These are phyloP conservation scores for Ceratocystiopsis sp. DNA, from an alignment of 2,329 filamentous ascomycete species.

Conservation along the genomic window DNA sequence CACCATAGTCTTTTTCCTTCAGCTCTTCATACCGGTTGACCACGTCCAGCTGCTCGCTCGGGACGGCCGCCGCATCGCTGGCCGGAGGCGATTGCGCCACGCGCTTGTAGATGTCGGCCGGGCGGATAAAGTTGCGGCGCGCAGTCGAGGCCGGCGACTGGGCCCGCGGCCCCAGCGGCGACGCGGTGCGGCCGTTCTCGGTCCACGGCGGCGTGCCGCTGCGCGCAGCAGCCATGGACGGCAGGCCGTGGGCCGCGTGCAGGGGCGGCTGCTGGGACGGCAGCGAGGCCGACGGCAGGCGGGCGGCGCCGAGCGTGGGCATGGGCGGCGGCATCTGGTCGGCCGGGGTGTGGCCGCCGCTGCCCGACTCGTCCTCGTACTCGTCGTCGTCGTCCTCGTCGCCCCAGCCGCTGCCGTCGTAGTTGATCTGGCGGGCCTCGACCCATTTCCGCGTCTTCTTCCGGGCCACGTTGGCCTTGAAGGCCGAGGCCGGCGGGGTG, in stretches of 20 bases:
- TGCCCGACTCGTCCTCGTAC: slow-evolving; percentile 23
- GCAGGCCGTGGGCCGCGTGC: neutral
- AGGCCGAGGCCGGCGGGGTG: slow-evolving; percentile 17
- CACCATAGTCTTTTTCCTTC: no score
- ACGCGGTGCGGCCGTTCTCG: no score
- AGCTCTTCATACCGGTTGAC: no score
- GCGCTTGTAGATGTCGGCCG: neutral
- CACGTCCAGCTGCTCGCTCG: no score
- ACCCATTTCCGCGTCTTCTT: slow-evolving; percentile 92
- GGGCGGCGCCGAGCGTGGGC: neutral
- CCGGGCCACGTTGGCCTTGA: slow-evolving; percentile 74
- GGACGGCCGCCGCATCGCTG: neutral
- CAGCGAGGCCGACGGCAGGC: neutral
- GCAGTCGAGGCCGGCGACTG: neutral
- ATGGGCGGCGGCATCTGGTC: neutral
- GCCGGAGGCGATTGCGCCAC: no score
- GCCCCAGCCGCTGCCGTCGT: slow-evolving; percentile 91
- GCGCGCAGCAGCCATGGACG: neutral
- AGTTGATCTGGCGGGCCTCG: slow-evolving; percentile 69
- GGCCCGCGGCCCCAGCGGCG: neutral
- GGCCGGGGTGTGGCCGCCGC: neutral
- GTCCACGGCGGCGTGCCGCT: neutral
- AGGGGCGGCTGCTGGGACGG: neutral
- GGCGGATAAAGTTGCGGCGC: neutral
- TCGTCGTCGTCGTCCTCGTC: slow-evolving; percentile 48